These are phyloP conservation scores for Harringtonia lauricola DNA, from an alignment of 2,329 filamentous ascomycete species.

Conservation along the genomic window DNA sequence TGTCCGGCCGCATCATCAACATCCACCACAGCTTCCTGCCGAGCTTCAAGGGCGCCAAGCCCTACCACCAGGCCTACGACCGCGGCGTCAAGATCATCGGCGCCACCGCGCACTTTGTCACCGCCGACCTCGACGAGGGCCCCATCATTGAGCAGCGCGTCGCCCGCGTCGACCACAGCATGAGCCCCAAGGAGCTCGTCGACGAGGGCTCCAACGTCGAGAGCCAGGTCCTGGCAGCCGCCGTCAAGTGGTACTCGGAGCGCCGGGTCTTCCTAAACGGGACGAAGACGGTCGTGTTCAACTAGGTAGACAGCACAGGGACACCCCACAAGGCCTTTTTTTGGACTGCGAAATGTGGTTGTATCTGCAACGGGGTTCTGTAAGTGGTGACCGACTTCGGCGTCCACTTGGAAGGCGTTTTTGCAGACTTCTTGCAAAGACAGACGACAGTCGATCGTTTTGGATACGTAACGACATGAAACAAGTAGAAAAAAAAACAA, in stretches of 20 bases:
- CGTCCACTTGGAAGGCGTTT: no score
- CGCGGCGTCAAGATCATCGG: conserved; percentile 83
- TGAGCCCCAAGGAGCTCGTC: conserved; percentile 65
- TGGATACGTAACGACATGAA: no score
- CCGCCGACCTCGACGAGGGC: conserved; percentile 73
- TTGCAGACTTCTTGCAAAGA: no score
- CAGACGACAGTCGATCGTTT: no score
- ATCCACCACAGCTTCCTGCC: conserved; percentile 85
- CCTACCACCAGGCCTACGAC: conserved; percentile 80
- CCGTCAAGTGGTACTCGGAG: conserved; percentile 78
- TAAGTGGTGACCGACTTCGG: no score
- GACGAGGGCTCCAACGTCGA: conserved; percentile 77
- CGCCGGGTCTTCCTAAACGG: conserved; percentile 68
- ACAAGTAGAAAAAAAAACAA: no score
- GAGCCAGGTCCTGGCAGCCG: conserved; percentile 69
- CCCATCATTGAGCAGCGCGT: conserved; percentile 84
- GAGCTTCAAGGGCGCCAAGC: conserved; percentile 78
- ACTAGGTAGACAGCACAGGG: conserved; percentile 13
- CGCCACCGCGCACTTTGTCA: conserved; percentile 78
- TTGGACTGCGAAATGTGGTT: no score
- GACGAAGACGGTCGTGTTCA: conserved; percentile 70
- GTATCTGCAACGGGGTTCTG: no score
- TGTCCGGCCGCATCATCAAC: conserved; percentile 84
- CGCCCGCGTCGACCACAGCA: conserved; percentile 62
- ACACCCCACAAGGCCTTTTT: no score